Conservation (phyloP, 164 flowering plant species). For the Malania oleifera region DNA sequence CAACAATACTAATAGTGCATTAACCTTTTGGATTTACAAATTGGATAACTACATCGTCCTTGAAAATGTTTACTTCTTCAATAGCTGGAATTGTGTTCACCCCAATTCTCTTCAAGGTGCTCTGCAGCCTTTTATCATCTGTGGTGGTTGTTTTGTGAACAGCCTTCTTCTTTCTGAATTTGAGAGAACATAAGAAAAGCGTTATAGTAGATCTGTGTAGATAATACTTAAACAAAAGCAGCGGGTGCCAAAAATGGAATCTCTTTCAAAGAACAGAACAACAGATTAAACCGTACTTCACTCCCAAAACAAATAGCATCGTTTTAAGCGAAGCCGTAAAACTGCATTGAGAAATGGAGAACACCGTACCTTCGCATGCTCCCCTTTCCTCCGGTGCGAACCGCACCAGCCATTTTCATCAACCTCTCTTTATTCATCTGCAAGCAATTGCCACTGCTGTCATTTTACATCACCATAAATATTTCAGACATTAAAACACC, state of each 20-base stretch:
- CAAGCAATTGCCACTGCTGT: no score
- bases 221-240: no score
- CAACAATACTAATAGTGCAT: background rate
- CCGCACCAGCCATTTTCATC: conserved; percentile 59
- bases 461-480: no score
- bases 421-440: conserved; percentile 64
- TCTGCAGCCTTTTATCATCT: conserved; percentile 87
- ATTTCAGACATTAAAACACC: no score
- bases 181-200: no score
- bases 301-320: no score
- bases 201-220: no score
- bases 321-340: no score
- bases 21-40: conserved; percentile 57
- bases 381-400: conserved; percentile 65
- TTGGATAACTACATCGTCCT: conserved; percentile 62
- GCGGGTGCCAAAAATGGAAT: no score
- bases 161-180: conserved; percentile 6
- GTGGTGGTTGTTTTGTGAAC: conserved; percentile 7
- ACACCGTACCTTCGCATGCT: conserved; percentile 40
- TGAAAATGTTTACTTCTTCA: conserved; percentile 69
- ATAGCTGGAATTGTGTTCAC: conserved; percentile 62
- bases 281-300: no score
- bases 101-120: conserved; percentile 85
- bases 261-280: no score
- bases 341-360: no score